Percentiles rank a stretch among this genome's conserved stretches.
Evolutionary conservation across 352 stramenopile genomes (phyloP).

Genomic region (Peronosclerospora sorghi): DNA sequence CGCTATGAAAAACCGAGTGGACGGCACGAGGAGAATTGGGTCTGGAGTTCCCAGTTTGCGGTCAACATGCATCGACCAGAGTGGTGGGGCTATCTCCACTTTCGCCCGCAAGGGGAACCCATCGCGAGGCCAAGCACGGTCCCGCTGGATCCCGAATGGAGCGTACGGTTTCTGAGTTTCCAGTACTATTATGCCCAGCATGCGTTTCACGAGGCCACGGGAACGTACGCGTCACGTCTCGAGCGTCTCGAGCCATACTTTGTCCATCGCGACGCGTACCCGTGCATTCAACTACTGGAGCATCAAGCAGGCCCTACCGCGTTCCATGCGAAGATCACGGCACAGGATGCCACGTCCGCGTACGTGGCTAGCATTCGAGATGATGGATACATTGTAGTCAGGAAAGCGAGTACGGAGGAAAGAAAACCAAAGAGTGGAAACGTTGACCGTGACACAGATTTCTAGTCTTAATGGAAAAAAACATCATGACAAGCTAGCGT

Average conservation of each 20-base stretch:
- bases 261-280: conserved; percentile 7
- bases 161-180: conserved; percentile 39
- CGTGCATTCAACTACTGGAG: conserved; percentile 15
- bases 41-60: conserved; percentile 76
- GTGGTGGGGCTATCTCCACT: conserved; percentile 85
- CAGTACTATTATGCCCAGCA: conserved; percentile 63
- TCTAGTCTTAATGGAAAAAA: no score
- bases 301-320: conserved; percentile 6
- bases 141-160: conserved; percentile 33
- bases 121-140: conserved; percentile 10
- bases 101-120: conserved; percentile 22
- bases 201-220: conserved; percentile 17
- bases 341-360: conserved; percentile 1
- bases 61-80: conserved; percentile 86
- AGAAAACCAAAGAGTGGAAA: conserved; percentile 35
- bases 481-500: no score
- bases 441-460: no score
- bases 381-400: conserved; percentile 15
- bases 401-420: conserved; percentile 6
- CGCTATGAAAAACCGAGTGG: conserved; percentile 42
- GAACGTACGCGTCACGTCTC: conserved; percentile 21
- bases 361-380: conserved; percentile 16
- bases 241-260: conserved; percentile 28
- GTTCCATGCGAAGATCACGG: conserved; percentile 14
- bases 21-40: conserved; percentile 72